Conservation (phyloP, 2,329 filamentous ascomycete species). For the Neonectria faginata region DNA sequence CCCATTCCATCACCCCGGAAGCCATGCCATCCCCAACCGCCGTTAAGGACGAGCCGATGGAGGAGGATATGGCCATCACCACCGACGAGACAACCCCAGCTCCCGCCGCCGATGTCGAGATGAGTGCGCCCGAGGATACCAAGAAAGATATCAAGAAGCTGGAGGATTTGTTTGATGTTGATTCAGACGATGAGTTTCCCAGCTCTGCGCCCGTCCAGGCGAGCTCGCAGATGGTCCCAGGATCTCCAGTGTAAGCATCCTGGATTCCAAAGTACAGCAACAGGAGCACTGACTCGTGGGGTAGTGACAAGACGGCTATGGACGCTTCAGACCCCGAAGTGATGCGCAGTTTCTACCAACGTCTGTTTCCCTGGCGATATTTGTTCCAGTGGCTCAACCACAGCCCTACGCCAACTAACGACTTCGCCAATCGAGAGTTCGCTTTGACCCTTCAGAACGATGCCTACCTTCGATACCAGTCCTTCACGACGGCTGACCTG, state of each 20-base stretch:
- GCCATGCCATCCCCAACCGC: conserved; percentile 44
- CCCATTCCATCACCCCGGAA: conserved; percentile 38
- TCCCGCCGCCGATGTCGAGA: conserved; percentile 35
- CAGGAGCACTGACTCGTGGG: conserved; percentile 21
- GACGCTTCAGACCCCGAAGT: conserved; percentile 80
- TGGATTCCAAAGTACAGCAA: not conserved
- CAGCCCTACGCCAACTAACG: conserved; percentile 83
- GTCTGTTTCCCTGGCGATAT: conserved; percentile 92
- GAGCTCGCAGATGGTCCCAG: conserved; percentile 57
- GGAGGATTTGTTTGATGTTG: conserved; percentile 69
- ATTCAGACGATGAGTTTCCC: conserved; percentile 72
- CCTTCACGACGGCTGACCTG: conserved; percentile 66
- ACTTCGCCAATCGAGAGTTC: conserved; percentile 95
- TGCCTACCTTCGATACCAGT: conserved; percentile 92
- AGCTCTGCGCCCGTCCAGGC: conserved; percentile 59
- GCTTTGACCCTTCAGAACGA: conserved; percentile 95
- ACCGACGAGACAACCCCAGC: conserved; percentile 30
- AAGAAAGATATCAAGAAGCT: conserved; percentile 63
- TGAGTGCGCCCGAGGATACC: conserved; percentile 41
- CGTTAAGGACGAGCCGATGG: conserved; percentile 45
- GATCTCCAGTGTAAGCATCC: conserved; percentile 56
- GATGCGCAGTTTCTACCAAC: conserved; percentile 94
- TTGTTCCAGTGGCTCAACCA: conserved; percentile 99
- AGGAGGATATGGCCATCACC: conserved; percentile 43
- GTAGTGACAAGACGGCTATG: conserved; percentile 52